These are phyloP conservation scores for Fusarium napiforme DNA, from an alignment of 2,329 filamentous ascomycete genomes.

Conservation along the genomic window DNA sequence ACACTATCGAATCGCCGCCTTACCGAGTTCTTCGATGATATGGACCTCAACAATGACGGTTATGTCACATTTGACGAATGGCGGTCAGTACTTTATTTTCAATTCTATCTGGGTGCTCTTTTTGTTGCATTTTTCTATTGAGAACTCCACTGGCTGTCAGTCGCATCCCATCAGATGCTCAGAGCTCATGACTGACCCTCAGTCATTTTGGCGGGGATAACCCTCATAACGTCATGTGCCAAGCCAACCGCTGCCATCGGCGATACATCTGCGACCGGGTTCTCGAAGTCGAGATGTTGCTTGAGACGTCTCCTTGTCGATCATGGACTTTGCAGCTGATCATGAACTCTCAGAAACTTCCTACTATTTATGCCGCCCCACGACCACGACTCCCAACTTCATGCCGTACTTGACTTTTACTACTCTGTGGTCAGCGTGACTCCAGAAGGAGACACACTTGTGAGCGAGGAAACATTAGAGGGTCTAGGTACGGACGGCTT, in stretches of 20 bases:
- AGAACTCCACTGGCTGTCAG: conserved; percentile 13
- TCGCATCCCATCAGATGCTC: conserved; percentile 37
- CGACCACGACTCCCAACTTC: conserved; percentile 75
- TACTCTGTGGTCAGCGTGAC: conserved; percentile 89
- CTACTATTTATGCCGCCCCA: conserved; percentile 83
- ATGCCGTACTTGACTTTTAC: conserved; percentile 90
- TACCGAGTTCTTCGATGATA: conserved; percentile 86
- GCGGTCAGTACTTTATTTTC: conserved; percentile 74
- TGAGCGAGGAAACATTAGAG: conserved; percentile 90
- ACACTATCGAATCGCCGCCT: conserved; percentile 81
- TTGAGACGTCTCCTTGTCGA: conserved; percentile 1
- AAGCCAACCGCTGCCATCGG: conserved; percentile 27
- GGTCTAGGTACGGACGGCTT: conserved; percentile 86
- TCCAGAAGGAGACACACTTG: conserved; percentile 90
- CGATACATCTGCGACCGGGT: conserved; percentile 17
- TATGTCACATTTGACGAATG: conserved; percentile 93
- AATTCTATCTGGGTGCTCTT: conserved; percentile 16
- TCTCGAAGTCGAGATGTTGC: neutral
- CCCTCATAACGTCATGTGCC: conserved; percentile 46
- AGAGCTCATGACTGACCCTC: conserved; percentile 41
- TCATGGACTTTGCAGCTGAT: conserved; percentile 37
- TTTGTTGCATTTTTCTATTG: neutral
- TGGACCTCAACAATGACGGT: conserved; percentile 90
- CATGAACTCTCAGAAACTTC: conserved; percentile 74
- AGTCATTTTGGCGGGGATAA: conserved; percentile 43